A percentile compares a stretch with the other conserved stretches of the same genome.
Evolutionary conservation across 169 alveolate species (phyloP).

Genomic region (Babesia ovata): DNA sequence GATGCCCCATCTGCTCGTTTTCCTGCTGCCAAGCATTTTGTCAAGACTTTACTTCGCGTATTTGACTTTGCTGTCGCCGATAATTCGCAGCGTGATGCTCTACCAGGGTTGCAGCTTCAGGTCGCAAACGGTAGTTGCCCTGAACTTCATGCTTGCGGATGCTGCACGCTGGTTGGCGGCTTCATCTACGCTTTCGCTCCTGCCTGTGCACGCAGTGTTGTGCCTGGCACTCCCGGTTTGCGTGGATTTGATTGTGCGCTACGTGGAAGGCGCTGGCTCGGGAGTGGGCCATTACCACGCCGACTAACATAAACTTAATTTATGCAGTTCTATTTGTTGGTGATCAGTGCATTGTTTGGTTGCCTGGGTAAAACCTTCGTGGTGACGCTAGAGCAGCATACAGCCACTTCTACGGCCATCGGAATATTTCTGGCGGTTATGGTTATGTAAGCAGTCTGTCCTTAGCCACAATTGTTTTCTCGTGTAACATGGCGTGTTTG

Average conservation of each 20-base stretch:
- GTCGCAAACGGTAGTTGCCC: slow-evolving; percentile 17
- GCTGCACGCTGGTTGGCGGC: slow-evolving; percentile 6
- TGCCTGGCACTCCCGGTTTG: slow-evolving; percentile 4
- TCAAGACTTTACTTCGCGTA: slow-evolving; percentile 47
- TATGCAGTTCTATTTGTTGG: neutral
- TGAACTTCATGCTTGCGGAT: slow-evolving; percentile 30
- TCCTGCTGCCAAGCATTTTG: slow-evolving; percentile 46
- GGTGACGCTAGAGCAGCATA: too few species aligned
- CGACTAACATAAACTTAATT: neutral
- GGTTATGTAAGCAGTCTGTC: too few species aligned
- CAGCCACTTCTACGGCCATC: too few species aligned
- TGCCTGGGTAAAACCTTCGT: too few species aligned
- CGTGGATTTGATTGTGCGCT: slow-evolving; percentile 10
- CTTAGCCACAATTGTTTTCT: neutral
- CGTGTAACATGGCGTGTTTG: neutral
- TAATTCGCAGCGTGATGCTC: slow-evolving; percentile 8
- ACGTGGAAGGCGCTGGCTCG: neutral
- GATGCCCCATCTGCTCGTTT: slow-evolving; percentile 35
- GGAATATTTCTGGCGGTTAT: too few species aligned
- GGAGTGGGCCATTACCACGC: neutral
- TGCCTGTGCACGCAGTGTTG: slow-evolving; percentile 6
- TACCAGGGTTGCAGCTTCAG: slow-evolving; percentile 4
- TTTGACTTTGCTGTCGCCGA: slow-evolving; percentile 46
- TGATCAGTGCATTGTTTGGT: too few species aligned
- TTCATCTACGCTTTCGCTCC: neutral